A percentile compares a stretch with the other conserved stretches of the same genome.
phyloP scores from a whole-genome alignment of 441 rosid species.

The Biscutella laevigata region DNA sequence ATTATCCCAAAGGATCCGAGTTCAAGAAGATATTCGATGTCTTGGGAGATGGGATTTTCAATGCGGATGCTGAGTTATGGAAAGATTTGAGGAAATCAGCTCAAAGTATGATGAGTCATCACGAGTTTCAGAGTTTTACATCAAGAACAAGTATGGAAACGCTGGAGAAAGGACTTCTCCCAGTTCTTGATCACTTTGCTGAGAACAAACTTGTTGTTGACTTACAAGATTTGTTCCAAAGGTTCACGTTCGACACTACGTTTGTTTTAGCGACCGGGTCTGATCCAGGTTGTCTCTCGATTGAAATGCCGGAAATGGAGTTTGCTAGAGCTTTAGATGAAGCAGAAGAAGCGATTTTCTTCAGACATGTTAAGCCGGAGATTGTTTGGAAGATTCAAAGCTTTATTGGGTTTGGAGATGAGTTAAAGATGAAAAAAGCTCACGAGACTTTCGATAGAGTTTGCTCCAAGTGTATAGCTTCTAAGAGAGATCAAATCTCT shows the following conservation, averaged over 20 bases:
- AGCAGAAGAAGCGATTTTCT: conserved; percentile 7
- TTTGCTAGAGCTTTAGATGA: conserved; percentile 4
- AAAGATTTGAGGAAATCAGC: conserved; percentile 1
- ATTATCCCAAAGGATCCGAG: conserved; percentile 2
- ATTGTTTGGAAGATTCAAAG: conserved; percentile 4
- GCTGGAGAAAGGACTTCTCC: conserved; percentile 1
- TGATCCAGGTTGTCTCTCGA: neutral
- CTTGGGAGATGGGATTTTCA: conserved; percentile 5
- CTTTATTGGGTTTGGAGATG: conserved; percentile 1
- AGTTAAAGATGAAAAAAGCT: neutral
- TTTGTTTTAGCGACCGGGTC: neutral
- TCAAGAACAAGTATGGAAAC: neutral
- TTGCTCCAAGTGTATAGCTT: neutral
- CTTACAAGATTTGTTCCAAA: conserved; percentile 1
- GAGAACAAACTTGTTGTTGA: neutral
- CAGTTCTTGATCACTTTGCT: neutral
- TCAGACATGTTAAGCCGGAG: conserved; percentile 2
- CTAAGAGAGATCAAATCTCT: neutral
- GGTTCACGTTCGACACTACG: conserved; percentile 1
- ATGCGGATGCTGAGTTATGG: neutral
- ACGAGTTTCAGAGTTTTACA: conserved; percentile 1
- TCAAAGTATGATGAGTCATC: conserved; percentile 8
- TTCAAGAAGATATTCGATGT: conserved; percentile 10
- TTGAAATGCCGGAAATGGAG: neutral
- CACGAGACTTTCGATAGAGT: neutral